phyloP scores from a whole-genome alignment of 805 yeast species.

The Metschnikowia kunwiensis region DNA sequence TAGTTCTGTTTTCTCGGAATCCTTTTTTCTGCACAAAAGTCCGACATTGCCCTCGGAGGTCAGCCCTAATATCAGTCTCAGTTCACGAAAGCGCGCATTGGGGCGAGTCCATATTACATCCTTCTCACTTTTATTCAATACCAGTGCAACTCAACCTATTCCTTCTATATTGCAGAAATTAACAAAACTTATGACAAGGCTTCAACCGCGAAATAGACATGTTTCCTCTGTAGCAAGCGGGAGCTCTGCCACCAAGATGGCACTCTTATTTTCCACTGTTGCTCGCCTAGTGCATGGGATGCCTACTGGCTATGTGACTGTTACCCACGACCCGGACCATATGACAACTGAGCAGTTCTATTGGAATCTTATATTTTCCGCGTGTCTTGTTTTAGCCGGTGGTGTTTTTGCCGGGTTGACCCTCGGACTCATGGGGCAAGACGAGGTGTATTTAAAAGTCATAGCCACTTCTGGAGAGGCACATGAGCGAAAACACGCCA shows the following conservation, averaged over 20 bases:
- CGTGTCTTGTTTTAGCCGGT: constrained; percentile 65
- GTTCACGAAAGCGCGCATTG: too few species aligned
- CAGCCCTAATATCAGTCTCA: too few species aligned
- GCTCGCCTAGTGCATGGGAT: constrained; percentile 34
- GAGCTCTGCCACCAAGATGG: constrained; percentile 26
- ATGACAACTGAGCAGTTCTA: constrained; percentile 43
- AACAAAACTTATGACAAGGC: constrained; percentile 15
- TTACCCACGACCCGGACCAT: constrained; percentile 13
- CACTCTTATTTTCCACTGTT: constrained; percentile 32
- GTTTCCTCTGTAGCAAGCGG: constrained; percentile 24
- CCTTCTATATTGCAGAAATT: neutral
- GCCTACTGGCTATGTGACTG: constrained; percentile 24
- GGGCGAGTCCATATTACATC: too few species aligned
- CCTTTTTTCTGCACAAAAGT: too few species aligned
- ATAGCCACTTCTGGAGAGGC: constrained; percentile 82
- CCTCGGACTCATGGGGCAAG: constrained; percentile 97
- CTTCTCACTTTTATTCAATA: too few species aligned
- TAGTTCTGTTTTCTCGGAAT: too few species aligned
- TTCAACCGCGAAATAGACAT: constrained; percentile 30
- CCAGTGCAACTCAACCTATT: neutral
- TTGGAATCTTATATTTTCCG: constrained; percentile 51
- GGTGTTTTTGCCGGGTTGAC: constrained; percentile 94
- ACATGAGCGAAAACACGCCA: constrained; percentile 64
- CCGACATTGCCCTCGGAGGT: too few species aligned
- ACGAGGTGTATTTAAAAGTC: constrained; percentile 89